Evolutionary conservation across 352 stramenopile genomes (phyloP).

Genomic region (Phytophthora litchii): DNA sequence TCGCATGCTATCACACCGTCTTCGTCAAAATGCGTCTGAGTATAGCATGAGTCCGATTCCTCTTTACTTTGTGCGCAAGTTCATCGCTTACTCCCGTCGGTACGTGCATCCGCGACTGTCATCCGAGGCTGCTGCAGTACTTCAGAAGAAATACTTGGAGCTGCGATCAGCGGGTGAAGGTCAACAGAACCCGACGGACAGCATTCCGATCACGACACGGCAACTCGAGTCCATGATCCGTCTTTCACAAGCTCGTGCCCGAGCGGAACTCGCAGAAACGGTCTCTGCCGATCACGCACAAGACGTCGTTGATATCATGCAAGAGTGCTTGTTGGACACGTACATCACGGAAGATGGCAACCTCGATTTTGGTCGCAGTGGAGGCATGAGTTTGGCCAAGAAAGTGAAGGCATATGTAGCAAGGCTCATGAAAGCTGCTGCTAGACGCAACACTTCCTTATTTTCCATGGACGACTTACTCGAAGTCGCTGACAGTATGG

Average conservation of each 20-base stretch:
- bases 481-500: conserved; percentile 75
- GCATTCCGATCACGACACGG: conserved; percentile 93
- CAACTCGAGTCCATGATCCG: conserved; percentile 96
- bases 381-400: conserved; percentile 70
- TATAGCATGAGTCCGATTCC: conserved; percentile 59
- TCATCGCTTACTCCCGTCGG: conserved; percentile 96
- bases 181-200: conserved; percentile 50
- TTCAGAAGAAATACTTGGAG: conserved; percentile 92
- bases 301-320: conserved; percentile 97
- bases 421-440: conserved; percentile 72
- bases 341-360: conserved; percentile 88
- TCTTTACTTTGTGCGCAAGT: conserved; percentile 93
- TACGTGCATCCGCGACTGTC: conserved; percentile 93
- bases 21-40: conserved; percentile 54
- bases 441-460: conserved; percentile 56
- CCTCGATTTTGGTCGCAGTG: conserved; percentile 85
- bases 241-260: conserved; percentile 92
- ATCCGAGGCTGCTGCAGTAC: conserved; percentile 50
- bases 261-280: conserved; percentile 93
- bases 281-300: conserved; percentile 94
- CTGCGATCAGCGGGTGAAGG: conserved; percentile 74
- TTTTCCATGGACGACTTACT: conserved; percentile 84
- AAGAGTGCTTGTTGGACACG: conserved; percentile 92
- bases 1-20: conserved; percentile 52
- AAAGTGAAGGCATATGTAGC: conserved; percentile 86